Conservation (phyloP, 805 yeast genomes). For the Saccharomycodes ludwigii region DNA sequence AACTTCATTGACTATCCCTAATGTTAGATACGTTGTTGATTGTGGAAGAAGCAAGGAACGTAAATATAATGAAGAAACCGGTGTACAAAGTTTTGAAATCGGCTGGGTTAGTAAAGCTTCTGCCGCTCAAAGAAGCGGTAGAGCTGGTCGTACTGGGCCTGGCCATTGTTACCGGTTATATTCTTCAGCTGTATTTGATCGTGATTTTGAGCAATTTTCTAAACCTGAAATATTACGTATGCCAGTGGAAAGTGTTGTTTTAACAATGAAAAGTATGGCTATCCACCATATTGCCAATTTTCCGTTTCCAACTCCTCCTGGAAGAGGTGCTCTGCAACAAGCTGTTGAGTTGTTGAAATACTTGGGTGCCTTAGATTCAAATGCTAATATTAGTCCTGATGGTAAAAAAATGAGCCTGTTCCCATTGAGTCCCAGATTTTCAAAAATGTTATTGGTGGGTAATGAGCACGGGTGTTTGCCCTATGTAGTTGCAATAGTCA, state of each 20-base stretch:
- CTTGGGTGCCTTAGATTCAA: constrained; percentile 61
- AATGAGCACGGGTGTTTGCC: constrained; percentile 79
- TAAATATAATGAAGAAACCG: constrained; percentile 65
- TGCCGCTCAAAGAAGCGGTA: constrained; percentile 88
- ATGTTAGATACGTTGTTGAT: constrained; percentile 87
- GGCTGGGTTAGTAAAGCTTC: constrained; percentile 93
- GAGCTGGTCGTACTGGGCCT: constrained; percentile 98
- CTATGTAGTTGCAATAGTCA: constrained; percentile 81
- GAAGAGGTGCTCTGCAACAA: constrained; percentile 38
- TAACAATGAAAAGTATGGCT: constrained; percentile 95
- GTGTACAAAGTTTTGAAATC: constrained; percentile 85
- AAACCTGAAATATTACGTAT: constrained; percentile 84
- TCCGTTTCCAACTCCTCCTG: constrained; percentile 95
- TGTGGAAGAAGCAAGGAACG: constrained; percentile 91
- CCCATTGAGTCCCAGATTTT: constrained; percentile 88
- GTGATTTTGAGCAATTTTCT: constrained; percentile 71
- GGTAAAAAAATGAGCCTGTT: constrained; percentile 82
- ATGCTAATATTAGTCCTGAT: constrained; percentile 52
- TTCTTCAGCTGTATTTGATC: constrained; percentile 89
- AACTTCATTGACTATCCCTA: constrained; percentile 93
- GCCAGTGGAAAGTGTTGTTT: constrained; percentile 94
- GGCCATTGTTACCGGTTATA: constrained; percentile 91
- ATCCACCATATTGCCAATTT: constrained; percentile 81
- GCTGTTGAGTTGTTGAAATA: constrained; percentile 59
- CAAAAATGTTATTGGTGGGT: constrained; percentile 80